Evolutionary conservation across 2,329 filamentous ascomycete species (phyloP).

Genomic region (Ophiostoma perfectum): DNA sequence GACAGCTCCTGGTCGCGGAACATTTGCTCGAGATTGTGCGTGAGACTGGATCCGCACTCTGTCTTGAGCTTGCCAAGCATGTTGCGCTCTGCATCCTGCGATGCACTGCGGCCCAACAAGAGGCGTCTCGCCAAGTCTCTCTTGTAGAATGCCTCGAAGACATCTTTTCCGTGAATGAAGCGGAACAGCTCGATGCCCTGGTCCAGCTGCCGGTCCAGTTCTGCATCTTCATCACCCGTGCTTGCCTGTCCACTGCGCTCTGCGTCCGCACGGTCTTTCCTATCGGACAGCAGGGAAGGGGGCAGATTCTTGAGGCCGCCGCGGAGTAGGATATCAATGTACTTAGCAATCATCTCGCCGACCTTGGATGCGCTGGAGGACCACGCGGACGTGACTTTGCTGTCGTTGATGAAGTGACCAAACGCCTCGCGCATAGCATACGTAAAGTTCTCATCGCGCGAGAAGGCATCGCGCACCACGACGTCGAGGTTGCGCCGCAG

Average conservation of each 20-base stretch:
- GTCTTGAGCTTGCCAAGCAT: slow-evolving; percentile 89
- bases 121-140: slow-evolving; percentile 86
- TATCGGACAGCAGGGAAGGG: slow-evolving; percentile 58
- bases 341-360: slow-evolving; percentile 97
- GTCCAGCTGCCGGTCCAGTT: slow-evolving; percentile 87
- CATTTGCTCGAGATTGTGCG: slow-evolving; percentile 97
- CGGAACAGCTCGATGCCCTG: slow-evolving; percentile 91
- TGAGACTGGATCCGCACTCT: slow-evolving; percentile 91
- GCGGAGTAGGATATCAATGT: slow-evolving; percentile 82
- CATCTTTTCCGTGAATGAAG: slow-evolving; percentile 94
- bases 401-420: slow-evolving; percentile 83
- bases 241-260: slow-evolving; percentile 60
- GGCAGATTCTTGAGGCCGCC: slow-evolving; percentile 82
- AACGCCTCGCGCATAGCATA: slow-evolving; percentile 81
- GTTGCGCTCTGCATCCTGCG: slow-evolving; percentile 88
- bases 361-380: slow-evolving; percentile 85
- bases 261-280: slow-evolving; percentile 51
- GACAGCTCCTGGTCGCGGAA: slow-evolving; percentile 96
- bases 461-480: slow-evolving; percentile 71
- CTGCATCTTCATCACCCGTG: slow-evolving; percentile 80
- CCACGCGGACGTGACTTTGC: slow-evolving; percentile 63
- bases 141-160: slow-evolving; percentile 99
- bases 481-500: slow-evolving; percentile 75
- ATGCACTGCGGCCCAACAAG: slow-evolving; percentile 87
- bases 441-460: slow-evolving; percentile 67